Base-by-base conservation (phyloP, 2,329 filamentous ascomycete species). In the Apiospora marii region DNA sequence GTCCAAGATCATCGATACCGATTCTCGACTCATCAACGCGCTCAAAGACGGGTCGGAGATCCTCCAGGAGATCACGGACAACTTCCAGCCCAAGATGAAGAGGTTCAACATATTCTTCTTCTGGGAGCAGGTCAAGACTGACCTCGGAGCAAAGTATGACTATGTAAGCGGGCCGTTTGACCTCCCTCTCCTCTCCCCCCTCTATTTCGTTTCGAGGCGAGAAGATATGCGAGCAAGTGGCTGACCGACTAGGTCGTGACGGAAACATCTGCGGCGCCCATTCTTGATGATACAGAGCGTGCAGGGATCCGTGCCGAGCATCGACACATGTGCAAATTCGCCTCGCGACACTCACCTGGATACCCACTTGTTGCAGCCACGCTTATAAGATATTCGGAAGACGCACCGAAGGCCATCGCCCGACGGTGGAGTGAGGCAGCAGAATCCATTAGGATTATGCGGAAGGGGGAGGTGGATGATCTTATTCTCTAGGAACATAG, bases 221-320 rank as follows among this genome's bases (percentile, higher is more conserved):
- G n/a, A 49, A 8, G 3, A 12, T 37, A 13, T 64, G 10, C 22
- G n/a, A 43, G 41, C n/a, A 51, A 51, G 4, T 7, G 13, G 48
- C n/a, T 51, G 48, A 51, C 48, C 10, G 10, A 24, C 13, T 22
- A 51, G 48, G 5, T 41, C 16, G 43, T 46, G 27, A 68, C 53
- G 22, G 72, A 74, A 43, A 69, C 34, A 14, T 74, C 72, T n/a
- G 72, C 73, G 19, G 73, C 71, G 2, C 73, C 73, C 6, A 74
- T 74, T 41, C 53, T 74, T 22, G 73, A 74, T 51, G 71, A 74
- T 46, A 74, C 73, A 22, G 72, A 74, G 43, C 70, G 72, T 41
- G 72, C 72, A 41, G 73, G 73, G 0, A 41, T 74, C 22, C 43
- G 71, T 37, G 67, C 69, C 1, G 69, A 74, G 22, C 73, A 74